Base-by-base conservation (phyloP, 768 basidiomycete genomes). In the Sarcodon aspratus region DNA sequence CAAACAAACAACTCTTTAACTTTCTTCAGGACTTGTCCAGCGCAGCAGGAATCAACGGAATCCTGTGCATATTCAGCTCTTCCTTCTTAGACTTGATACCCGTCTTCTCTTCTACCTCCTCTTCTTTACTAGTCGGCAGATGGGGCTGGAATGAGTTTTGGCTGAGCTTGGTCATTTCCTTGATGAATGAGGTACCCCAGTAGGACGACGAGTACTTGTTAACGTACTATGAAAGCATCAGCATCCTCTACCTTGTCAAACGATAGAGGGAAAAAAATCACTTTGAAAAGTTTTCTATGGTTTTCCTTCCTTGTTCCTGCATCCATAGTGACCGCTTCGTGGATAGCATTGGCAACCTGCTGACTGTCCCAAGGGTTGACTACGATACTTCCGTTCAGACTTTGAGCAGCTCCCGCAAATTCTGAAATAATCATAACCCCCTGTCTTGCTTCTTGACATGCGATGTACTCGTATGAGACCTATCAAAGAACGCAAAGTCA, bases 341-440 rank as follows among this genome's bases (percentile, higher is more conserved):
- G 84, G 50, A 99, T 96, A n/a, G 93, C 92, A 60, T 97, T 84
- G 1, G 96, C 96, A 45, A 96, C 92, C 59, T 93, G 85, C 64
- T 97, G 94, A n/a, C 87, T 87, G 64, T 98, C 96, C 95, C 96
- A 94, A 17, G 96, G 96, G 70, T 99, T 99, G 59, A 98, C 92
- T 61, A 99, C 92, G 56, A 99, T 75, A 33, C 86, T 88, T 17
- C 96, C 96, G 62, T 98, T 97, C 53, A 99, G 69, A 54, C 82
- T 87, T 67, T 97, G 94, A 12, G 92, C 94, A 9, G 96, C 96
- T 31, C 96, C 96, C 3, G 96, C 95, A 56, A 99, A 98, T 64
- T 99, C 96, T 58, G 93, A 96, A 10, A 99, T 75, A 63, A 99
- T 96, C 85, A 99, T 91, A 13, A 88, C 88, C 37, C 96, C 96